Percentiles rank a stretch among this genome's conserved stretches.
phyloP scores from a whole-genome alignment of 2,329 filamentous ascomycete genomes.

The Monosporascus sp. region DNA sequence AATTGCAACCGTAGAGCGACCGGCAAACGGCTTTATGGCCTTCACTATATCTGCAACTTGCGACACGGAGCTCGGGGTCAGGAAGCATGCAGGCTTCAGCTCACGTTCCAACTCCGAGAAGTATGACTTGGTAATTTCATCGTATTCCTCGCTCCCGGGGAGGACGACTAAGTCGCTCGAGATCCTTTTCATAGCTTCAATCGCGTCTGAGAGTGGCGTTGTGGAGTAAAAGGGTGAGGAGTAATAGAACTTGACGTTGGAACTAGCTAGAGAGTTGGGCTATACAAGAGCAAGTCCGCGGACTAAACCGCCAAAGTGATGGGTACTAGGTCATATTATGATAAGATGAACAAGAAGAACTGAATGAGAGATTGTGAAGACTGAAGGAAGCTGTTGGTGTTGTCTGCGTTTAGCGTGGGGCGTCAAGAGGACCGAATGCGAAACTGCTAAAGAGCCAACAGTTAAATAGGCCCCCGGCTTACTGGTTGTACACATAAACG shows the following conservation, averaged over 20 bases:
- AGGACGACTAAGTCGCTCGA: slow-evolving; percentile 4
- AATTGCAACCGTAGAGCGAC: slow-evolving; percentile 1
- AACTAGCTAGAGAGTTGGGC: neutral
- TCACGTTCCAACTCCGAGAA: slow-evolving; percentile 12
- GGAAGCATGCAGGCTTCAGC: slow-evolving; percentile 9
- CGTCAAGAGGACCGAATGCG: too few species aligned
- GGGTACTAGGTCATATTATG: too few species aligned
- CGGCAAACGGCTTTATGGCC: slow-evolving; percentile 3
- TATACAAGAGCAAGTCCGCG: neutral
- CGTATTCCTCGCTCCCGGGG: slow-evolving; percentile 5
- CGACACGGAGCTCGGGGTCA: slow-evolving; percentile 6
- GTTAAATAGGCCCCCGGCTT: too few species aligned
- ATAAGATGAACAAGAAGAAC: too few species aligned
- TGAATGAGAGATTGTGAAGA: too few species aligned
- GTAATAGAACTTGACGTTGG: neutral
- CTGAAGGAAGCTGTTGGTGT: too few species aligned
- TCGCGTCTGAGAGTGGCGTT: neutral
- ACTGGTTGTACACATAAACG: too few species aligned
- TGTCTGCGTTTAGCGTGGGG: too few species aligned
- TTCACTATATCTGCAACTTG: slow-evolving; percentile 8
- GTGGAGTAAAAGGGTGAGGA: neutral
- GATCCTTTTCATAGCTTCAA: slow-evolving; percentile 1
- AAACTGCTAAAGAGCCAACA: too few species aligned
- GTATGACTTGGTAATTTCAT: slow-evolving; percentile 8
- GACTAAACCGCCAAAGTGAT: neutral